These are phyloP conservation scores for Monilinia aucupariae DNA, from an alignment of 2,329 filamentous ascomycete genomes.

Conservation along the genomic window DNA sequence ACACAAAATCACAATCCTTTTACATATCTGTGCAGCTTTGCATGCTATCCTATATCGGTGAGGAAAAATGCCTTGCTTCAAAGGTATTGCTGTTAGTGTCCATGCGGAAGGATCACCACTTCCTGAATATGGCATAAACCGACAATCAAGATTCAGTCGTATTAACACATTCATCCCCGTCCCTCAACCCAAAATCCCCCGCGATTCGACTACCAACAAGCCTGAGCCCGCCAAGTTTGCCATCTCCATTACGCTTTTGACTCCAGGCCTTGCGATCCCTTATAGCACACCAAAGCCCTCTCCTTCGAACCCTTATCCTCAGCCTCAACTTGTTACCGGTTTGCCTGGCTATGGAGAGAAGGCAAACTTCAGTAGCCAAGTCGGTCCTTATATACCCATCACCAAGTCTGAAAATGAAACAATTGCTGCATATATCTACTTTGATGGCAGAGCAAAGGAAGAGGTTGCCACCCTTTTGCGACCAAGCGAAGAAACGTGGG, in stretches of 20 bases:
- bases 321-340: constrained; percentile 73
- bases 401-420: constrained; percentile 94
- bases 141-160: constrained; percentile 81
- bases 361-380: constrained; percentile 48
- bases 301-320: constrained; percentile 69
- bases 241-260: constrained; percentile 94
- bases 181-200: constrained; percentile 72
- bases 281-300: constrained; percentile 86
- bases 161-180: constrained; percentile 98
- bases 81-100: constrained; percentile 97
- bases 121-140: constrained; percentile 89
- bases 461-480: constrained; percentile 91
- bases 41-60: constrained; percentile 23
- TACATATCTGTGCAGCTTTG: constrained; percentile 25
- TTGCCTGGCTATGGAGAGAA: constrained; percentile 52
- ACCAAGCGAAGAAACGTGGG: constrained; percentile 96
- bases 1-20: constrained; percentile 5
- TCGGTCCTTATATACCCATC: constrained; percentile 84
- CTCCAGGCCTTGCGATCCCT: constrained; percentile 79
- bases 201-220: constrained; percentile 59
- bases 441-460: constrained; percentile 90
- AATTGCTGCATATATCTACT: constrained; percentile 98
- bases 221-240: constrained; percentile 94
- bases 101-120: constrained; percentile 77
- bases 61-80: constrained; percentile 82